Conservation (phyloP, 768 basidiomycete species). For the Kwoniella sp. region DNA sequence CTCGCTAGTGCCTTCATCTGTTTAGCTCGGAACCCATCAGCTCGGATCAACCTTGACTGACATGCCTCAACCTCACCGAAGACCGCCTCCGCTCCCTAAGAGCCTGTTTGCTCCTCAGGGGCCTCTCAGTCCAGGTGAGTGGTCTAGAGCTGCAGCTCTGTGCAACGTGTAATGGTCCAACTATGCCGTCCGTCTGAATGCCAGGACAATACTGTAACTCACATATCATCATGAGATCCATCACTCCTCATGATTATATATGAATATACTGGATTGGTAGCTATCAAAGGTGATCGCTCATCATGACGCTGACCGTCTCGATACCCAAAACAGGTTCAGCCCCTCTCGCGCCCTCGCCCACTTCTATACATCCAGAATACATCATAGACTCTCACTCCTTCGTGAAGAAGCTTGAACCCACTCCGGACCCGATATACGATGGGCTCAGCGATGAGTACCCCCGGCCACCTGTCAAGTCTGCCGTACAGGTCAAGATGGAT, state of each 20-base stretch:
- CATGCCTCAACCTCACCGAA: conserved; percentile 24
- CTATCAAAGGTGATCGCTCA: no score
- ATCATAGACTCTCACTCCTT: conserved; percentile 47
- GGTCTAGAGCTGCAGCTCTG: no score
- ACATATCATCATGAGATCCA: not conserved
- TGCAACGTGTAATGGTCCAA: no score
- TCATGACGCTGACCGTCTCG: not conserved
- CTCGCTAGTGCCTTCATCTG: no score
- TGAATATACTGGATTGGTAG: no score
- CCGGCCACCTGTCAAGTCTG: conserved; percentile 31
- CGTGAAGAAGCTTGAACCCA: conserved; percentile 13
- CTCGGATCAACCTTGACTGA: not conserved
- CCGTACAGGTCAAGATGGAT: conserved; percentile 41
- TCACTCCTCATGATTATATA: no score
- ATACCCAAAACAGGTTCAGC: conserved; percentile 34
- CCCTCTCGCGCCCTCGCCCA: conserved; percentile 37
- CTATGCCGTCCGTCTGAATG: no score
- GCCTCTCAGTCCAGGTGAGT: conserved; percentile 45
- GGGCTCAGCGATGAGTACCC: conserved; percentile 21
- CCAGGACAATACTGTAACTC: not conserved
- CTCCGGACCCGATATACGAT: conserved; percentile 24
- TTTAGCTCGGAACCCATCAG: not conserved
- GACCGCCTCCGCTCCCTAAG: conserved; percentile 43
- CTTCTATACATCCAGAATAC: conserved; percentile 39
- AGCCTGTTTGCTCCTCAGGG: conserved; percentile 38